Conservation (phyloP, 345 rosid genomes). For the Aethionema arabicum region DNA sequence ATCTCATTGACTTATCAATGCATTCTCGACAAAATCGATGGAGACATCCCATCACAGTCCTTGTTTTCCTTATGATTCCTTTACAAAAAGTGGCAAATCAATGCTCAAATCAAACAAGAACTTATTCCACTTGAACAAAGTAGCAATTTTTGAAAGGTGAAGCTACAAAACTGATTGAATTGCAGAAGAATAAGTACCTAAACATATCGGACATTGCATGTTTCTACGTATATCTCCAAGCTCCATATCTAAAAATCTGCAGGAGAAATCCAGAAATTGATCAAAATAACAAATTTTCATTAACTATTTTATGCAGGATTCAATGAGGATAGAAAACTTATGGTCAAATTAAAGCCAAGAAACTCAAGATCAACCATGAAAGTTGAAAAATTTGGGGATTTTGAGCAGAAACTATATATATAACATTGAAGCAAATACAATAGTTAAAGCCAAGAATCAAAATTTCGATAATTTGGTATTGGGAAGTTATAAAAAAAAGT, state of each 20-base stretch:
- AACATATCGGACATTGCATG: conserved; percentile 91
- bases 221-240: conserved; percentile 72
- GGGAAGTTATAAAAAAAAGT: conserved; percentile 6
- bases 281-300: background rate
- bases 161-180: background rate
- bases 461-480: background rate
- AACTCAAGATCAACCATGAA: conserved; percentile 6
- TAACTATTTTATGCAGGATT: background rate
- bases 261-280: conserved; percentile 32
- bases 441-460: too few relatives aligned
- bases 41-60: conserved; percentile 95
- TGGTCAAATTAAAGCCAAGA: conserved; percentile 4
- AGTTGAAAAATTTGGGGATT: too few relatives aligned
- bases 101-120: background rate
- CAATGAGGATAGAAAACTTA: conserved; percentile 3
- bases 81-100: conserved; percentile 22
- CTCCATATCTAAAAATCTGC: conserved; percentile 68
- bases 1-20: conserved; percentile 95
- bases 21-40: conserved; percentile 95
- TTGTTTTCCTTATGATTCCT: conserved; percentile 94
- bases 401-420: too few relatives aligned
- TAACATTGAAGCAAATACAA: too few relatives aligned
- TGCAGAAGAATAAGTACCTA: conserved; percentile 53
- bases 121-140: background rate
- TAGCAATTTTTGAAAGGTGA: background rate